phyloP scores from a whole-genome alignment of 2,329 filamentous ascomycete genomes.

The Colletotrichum sp. region DNA sequence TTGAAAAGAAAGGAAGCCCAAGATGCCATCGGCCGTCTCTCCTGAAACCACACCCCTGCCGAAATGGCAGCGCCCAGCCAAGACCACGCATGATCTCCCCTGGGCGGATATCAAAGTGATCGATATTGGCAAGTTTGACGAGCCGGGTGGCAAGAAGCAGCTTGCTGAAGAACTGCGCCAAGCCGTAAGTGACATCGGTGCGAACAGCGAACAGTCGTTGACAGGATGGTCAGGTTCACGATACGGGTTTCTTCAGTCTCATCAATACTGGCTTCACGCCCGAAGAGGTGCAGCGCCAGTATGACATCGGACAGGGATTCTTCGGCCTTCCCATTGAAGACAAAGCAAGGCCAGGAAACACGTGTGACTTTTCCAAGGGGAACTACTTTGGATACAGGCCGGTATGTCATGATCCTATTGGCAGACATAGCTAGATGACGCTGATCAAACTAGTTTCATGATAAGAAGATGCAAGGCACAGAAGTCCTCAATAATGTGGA shows the following conservation, averaged over 20 bases:
- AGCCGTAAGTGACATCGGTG: conserved; percentile 37
- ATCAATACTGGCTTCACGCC: conserved; percentile 58
- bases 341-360: conserved; percentile 50
- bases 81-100: conserved; percentile 28
- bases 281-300: conserved; percentile 58
- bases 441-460: conserved; percentile 28
- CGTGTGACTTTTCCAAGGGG: conserved; percentile 45
- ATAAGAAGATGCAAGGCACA: conserved; percentile 31
- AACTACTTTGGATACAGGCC: conserved; percentile 55
- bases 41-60: conserved; percentile 18
- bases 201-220: neutral
- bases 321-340: conserved; percentile 55
- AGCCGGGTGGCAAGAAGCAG: conserved; percentile 54
- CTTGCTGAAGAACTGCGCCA: conserved; percentile 57
- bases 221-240: conserved; percentile 24
- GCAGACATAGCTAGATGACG: too few relatives aligned
- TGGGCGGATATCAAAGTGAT: conserved; percentile 62
- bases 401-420: neutral
- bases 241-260: conserved; percentile 57
- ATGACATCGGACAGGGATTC: conserved; percentile 58
- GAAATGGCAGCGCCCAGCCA: conserved; percentile 31
- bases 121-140: conserved; percentile 52
- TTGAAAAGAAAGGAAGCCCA: neutral
- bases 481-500: conserved; percentile 53
- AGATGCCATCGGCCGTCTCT: conserved; percentile 14